Evolutionary conservation across 129 eudicot species (phyloP).

Genomic region (Lactuca sativa): DNA sequence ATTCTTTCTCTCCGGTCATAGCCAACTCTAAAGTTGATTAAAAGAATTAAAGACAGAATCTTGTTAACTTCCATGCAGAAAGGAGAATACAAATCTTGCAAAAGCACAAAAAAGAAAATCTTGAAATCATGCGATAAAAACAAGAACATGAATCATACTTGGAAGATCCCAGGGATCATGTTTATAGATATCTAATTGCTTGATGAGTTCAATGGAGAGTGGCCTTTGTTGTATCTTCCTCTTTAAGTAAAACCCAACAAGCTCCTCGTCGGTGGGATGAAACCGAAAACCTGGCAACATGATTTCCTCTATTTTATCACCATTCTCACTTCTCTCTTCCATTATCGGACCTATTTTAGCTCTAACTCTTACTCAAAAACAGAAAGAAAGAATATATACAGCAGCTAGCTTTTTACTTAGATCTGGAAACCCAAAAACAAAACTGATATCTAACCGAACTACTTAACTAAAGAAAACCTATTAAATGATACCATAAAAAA

Average conservation of each 20-base stretch:
- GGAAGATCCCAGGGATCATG: conserved; percentile 99
- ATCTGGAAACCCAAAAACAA: conserved; percentile 25
- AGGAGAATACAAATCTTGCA: neutral
- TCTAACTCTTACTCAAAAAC: conserved; percentile 9
- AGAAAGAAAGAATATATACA: neutral
- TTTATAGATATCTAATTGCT: conserved; percentile 79
- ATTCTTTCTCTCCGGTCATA: conserved; percentile 87
- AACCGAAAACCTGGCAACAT: conserved; percentile 96
- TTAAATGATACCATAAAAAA: conserved; percentile 3
- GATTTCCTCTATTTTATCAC: conserved; percentile 64
- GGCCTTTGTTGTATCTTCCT: conserved; percentile 86
- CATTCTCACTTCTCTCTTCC: conserved; percentile 53
- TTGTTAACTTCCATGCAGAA: conserved; percentile 13
- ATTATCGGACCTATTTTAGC: conserved; percentile 26
- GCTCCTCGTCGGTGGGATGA: conserved; percentile 96
- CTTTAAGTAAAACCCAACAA: conserved; percentile 90
- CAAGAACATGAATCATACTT: conserved; percentile 45
- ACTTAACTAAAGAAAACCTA: neutral
- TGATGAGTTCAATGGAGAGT: conserved; percentile 91
- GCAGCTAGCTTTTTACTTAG: conserved; percentile 12
- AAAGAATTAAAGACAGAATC: conserved; percentile 7
- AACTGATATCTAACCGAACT: neutral
- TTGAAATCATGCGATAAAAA: conserved; percentile 6
- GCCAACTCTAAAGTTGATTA: conserved; percentile 59
- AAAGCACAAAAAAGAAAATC: neutral